Evolutionary conservation across 2,329 filamentous ascomycete species (phyloP), one percentile per base, ranked within the genome.

Genomic region (Trichoderma polysporum): DNA sequence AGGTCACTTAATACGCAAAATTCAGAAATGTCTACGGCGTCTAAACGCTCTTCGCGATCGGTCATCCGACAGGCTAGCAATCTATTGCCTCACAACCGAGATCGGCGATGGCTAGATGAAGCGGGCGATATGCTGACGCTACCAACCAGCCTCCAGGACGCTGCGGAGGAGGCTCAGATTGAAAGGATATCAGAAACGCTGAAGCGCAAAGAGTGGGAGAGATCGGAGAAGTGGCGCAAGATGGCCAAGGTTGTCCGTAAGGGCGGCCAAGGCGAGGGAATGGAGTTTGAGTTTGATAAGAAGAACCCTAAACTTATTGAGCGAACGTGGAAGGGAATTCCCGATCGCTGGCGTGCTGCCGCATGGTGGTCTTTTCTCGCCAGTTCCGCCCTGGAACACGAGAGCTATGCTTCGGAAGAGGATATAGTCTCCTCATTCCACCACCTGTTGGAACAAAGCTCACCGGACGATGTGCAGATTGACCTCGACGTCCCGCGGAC

Each of bases 271-370:
- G 87, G 87, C 57, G 81, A 86, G 75, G 87, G 87, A 65, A 88
- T 87, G 79, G 80, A 87, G 69, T 89, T 88, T 73, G 91, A 93
- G 64, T 98, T 98, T 75, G 93, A 97, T 78, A 86, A 87, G 41
- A 88, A 85, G 70, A 91, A 91, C 76, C 85, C 91, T n/a, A 94
- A 97, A 77, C 83, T 99, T 50, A 89, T 97, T 67, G 91, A 94
- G 71, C 88, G 95, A 66, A 96, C 93, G 1, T 99, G 95, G 95
- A 99, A 99, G 77, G 95, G 95, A 33, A 97, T 99, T 70, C 95
- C 95, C 0, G 95, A 99, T 78, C 89, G 93, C 69, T 99, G 95
- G 95, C 90, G 95, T 60, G 88, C 91, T 35, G 91, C 92, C 1
- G 95, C 94, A 2, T 99, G 95, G 95, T 94, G 94, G 80, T 93